Conservation (phyloP, 805 yeast species). For the Candida glaebosa region DNA sequence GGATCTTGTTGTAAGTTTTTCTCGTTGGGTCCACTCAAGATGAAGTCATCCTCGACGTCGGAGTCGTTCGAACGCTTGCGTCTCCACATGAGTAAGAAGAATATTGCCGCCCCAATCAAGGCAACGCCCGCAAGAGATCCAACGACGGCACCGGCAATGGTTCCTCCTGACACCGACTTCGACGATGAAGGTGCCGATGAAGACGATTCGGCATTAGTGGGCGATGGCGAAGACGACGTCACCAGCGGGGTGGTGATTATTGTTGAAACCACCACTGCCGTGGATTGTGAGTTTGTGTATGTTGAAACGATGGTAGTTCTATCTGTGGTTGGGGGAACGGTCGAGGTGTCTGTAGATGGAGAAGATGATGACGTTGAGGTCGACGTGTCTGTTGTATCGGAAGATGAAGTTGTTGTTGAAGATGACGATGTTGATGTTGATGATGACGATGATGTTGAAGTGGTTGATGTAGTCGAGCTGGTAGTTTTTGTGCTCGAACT, state of each 20-base stretch:
- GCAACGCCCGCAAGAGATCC: constrained; percentile 39
- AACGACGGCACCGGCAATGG: constrained; percentile 42
- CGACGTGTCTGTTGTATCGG: constrained; percentile 8
- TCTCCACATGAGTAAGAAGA: constrained; percentile 42
- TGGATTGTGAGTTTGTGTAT: constrained; percentile 9
- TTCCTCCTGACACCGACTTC: constrained; percentile 32
- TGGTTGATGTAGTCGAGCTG: constrained; percentile 12
- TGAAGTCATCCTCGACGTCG: constrained; percentile 41
- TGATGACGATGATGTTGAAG: constrained; percentile 7
- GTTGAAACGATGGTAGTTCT: constrained; percentile 19
- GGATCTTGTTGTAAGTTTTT: constrained; percentile 10
- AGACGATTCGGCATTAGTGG: constrained; percentile 5
- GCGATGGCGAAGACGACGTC: constrained; percentile 6
- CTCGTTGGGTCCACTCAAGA: constrained; percentile 26
- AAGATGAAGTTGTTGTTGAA: constrained; percentile 8
- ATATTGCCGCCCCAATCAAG: constrained; percentile 32
- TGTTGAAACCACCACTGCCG: constrained; percentile 1
- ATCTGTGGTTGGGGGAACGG: not conserved
- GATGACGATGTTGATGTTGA: constrained; percentile 7
- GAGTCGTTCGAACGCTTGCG: constrained; percentile 31
- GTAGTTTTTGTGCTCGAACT: constrained; percentile 9
- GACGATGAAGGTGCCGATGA: constrained; percentile 10
- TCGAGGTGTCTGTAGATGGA: constrained; percentile 6
- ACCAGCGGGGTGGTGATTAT: constrained; percentile 8
- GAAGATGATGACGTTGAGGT: constrained; percentile 11